Evolutionary conservation across 169 alveolate species (phyloP).

Genomic region (Plasmodium coatneyi): DNA sequence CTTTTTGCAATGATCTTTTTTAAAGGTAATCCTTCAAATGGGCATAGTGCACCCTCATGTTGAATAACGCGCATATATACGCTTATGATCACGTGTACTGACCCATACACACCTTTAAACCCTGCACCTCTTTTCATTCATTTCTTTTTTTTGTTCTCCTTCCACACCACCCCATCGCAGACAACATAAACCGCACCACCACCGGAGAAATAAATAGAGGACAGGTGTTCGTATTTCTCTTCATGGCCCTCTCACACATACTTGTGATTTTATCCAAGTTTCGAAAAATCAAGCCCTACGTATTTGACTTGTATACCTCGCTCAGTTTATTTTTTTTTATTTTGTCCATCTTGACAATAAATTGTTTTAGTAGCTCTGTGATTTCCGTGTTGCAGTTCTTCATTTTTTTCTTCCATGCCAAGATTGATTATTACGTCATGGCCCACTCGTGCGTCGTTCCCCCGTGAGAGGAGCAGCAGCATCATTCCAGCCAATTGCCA

Average conservation of each 20-base stretch:
- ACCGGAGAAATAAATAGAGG: conserved; percentile 62
- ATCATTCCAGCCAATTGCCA: not conserved
- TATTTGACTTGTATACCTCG: conserved; percentile 70
- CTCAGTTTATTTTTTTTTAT: conserved; percentile 67
- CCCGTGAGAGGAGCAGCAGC: not conserved
- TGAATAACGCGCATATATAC: no score
- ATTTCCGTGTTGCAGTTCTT: conserved; percentile 60
- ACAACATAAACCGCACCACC: conserved; percentile 40
- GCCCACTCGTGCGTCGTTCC: conserved; percentile 68
- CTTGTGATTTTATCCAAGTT: conserved; percentile 40
- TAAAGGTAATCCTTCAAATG: conserved; percentile 24
- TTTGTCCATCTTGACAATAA: conserved; percentile 56
- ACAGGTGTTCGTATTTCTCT: conserved; percentile 18
- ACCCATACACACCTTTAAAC: not conserved
- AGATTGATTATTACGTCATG: conserved; percentile 68
- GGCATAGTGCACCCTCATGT: not conserved
- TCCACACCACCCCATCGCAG: not conserved
- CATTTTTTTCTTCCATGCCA: conserved; percentile 59
- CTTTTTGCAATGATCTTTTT: conserved; percentile 26
- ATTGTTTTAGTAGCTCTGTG: conserved; percentile 72
- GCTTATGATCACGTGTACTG: not conserved
- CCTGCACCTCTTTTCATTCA: not conserved
- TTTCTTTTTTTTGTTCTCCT: not conserved
- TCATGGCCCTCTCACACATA: conserved; percentile 32
- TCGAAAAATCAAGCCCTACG: conserved; percentile 20